Conservation (phyloP, 768 basidiomycete genomes). For the Panellus pusillus region DNA sequence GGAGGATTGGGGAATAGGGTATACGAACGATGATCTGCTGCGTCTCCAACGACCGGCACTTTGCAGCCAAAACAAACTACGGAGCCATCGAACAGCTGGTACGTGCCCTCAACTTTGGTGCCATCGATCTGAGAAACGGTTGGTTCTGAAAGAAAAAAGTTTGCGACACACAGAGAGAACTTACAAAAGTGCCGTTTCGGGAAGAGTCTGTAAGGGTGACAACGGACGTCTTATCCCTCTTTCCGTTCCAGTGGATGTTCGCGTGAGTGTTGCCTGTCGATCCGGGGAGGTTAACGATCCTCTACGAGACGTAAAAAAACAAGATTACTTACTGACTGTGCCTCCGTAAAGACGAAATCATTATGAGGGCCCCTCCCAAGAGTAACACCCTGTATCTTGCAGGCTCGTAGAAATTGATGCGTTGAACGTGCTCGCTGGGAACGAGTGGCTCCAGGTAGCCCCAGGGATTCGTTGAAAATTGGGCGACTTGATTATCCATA, state of each 20-base stretch:
- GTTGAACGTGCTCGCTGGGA: neutral
- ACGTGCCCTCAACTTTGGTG: constrained; percentile 36
- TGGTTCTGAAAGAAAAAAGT: neutral
- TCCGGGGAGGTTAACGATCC: neutral
- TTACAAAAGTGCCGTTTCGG: constrained; percentile 49
- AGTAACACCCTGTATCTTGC: neutral
- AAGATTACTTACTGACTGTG: constrained; percentile 11
- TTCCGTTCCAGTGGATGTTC: constrained; percentile 26
- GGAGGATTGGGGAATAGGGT: neutral
- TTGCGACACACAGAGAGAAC: constrained; percentile 3
- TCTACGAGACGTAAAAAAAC: neutral
- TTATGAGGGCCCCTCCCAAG: neutral
- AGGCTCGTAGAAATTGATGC: neutral
- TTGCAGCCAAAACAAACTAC: constrained; percentile 58
- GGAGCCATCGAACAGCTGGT: constrained; percentile 53
- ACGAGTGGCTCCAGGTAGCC: constrained; percentile 12
- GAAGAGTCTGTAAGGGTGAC: constrained; percentile 39
- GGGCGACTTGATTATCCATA: neutral
- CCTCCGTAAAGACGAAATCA: neutral
- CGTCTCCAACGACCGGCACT: constrained; percentile 29
- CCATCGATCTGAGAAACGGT: constrained; percentile 43
- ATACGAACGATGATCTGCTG: constrained; percentile 53
- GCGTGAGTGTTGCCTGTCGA: constrained; percentile 10
- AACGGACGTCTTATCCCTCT: constrained; percentile 21
- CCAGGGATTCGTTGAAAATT: neutral